A percentile compares a stretch with the other conserved stretches of the same genome.
Conservation (phyloP, 129 eudicot species). For the Erigeron canadensis region DNA sequence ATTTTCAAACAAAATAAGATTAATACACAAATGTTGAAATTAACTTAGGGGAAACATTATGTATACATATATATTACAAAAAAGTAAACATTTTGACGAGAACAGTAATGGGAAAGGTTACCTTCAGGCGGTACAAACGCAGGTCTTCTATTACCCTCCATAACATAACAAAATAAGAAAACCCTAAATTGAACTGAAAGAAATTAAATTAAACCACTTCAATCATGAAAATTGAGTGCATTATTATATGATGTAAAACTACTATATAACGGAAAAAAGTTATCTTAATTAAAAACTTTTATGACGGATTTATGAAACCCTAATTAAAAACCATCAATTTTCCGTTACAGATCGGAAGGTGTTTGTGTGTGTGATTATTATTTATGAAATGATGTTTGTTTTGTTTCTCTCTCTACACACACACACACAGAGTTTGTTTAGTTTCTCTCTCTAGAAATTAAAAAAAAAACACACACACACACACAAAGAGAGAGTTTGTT, state of each 20-base stretch:
- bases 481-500: conserved; percentile 7
- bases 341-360: conserved; percentile 34
- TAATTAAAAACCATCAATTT: conserved; percentile 21
- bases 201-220: conserved; percentile 20
- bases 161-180: neutral
- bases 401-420: neutral
- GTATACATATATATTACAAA: neutral
- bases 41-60: conserved; percentile 14
- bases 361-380: neutral
- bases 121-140: conserved; percentile 38
- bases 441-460: conserved; percentile 27
- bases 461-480: conserved; percentile 4
- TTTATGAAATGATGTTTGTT: conserved; percentile 10
- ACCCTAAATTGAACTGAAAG: conserved; percentile 15
- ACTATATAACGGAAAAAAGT: neutral
- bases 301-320: conserved; percentile 12
- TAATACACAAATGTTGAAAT: conserved; percentile 7
- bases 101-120: conserved; percentile 17
- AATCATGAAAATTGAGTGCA: conserved; percentile 16
- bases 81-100: neutral
- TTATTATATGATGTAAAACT: conserved; percentile 22
- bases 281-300: conserved; percentile 13
- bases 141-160: neutral
- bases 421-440: neutral
- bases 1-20: conserved; percentile 12